Base-by-base conservation (phyloP, 805 yeast genomes). In the Candida caryicola region DNA sequence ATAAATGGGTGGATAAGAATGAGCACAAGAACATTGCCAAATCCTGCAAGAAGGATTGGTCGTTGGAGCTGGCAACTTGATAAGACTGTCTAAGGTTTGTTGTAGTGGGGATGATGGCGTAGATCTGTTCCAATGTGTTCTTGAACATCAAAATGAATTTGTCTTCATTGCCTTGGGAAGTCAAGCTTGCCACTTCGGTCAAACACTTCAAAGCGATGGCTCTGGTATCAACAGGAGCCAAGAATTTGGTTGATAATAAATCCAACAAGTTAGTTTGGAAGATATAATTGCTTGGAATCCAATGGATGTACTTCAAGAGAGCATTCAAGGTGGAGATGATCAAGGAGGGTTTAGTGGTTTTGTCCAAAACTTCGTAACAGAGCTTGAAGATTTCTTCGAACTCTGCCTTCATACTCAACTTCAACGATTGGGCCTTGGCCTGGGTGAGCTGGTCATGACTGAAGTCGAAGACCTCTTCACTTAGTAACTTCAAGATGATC, bases 381-480 rank as follows among this genome's bases (percentile, higher is more conserved):
- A 95, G 75, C 57, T 85, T 85, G 69, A 89, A 93, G 52, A 93
- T 90, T 59, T 87, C 95, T 50, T 89, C 85, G 55, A 93, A 93
- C 63, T 93, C 98, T 39, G 82, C 81, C 49, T 85, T 76, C 86
- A 93, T 82, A 51, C 88, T 85, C 34, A 76, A 70, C 62, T 88
- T 93, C 59, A 93, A 76, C 43, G 79, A 77, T 52, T 82, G 77
- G 4, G 95, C 86, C 65, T 91, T 91, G 4, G 96, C 95, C 64
- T 88, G 96, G 31, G 99, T 93, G 86, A 93, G 82, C 59, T 87
- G 95, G 48, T 90, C 97, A 34, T 89, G 87, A n/a, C 95, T 82
- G 59, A 74, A 93, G 65, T 93, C 98, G 59, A 91, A 93, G 14
- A 93, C 95, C 65, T 93, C 99, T 66, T 93, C 99, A 36, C 95